phyloP scores from a whole-genome alignment of 768 basidiomycete genomes.

The Mycena venus region DNA sequence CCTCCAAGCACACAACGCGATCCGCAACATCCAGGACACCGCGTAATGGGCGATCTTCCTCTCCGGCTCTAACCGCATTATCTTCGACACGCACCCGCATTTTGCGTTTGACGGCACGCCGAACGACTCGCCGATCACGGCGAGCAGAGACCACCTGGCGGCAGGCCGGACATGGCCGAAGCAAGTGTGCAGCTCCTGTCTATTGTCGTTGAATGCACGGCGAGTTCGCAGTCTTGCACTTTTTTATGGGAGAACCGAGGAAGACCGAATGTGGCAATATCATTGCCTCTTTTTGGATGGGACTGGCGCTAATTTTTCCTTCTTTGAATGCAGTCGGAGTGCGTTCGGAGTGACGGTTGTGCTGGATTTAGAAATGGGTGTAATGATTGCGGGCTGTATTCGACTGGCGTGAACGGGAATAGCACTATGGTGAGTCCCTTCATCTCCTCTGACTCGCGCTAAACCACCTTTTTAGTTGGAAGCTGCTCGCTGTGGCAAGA shows the following conservation, averaged over 20 bases:
- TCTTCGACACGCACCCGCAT: too few species aligned
- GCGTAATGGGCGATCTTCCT: constrained; percentile 51
- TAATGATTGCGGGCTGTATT: background rate
- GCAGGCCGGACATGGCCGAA: constrained; percentile 51
- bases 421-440: too few species aligned
- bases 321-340: background rate
- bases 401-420: background rate
- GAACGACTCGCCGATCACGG: constrained; percentile 37
- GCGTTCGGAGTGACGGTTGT: background rate
- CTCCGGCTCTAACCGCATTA: too few species aligned
- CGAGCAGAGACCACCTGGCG: too few species aligned
- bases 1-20: constrained; percentile 60
- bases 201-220: constrained; percentile 54
- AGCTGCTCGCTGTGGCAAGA: too few species aligned
- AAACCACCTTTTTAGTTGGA: too few species aligned
- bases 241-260: too few species aligned
- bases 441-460: too few species aligned
- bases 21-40: constrained; percentile 62
- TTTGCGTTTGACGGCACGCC: constrained; percentile 34
- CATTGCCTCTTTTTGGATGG: too few species aligned
- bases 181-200: constrained; percentile 62
- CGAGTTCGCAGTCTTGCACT: background rate
- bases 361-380: background rate
- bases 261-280: too few species aligned
- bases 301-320: background rate